Evolutionary conservation across 768 basidiomycete genomes (phyloP).

Genomic region (Mrakia hoshinonis): DNA sequence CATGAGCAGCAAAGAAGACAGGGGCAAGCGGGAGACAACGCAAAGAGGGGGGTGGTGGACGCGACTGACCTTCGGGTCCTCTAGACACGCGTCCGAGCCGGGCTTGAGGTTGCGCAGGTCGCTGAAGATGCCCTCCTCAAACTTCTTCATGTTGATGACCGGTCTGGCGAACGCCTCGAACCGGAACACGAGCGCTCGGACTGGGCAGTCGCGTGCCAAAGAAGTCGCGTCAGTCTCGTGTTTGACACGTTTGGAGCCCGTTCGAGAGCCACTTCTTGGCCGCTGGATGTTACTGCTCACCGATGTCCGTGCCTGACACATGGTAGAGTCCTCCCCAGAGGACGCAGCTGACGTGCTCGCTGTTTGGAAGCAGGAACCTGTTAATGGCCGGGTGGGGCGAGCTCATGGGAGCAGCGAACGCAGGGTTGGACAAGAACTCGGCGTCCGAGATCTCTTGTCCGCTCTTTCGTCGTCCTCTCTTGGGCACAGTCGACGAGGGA

Average conservation of each 20-base stretch:
- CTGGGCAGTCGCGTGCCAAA: conserved; percentile 38
- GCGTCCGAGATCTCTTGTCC: background rate
- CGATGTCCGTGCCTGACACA: conserved; percentile 91
- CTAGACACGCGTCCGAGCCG: conserved; percentile 79
- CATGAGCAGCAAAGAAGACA: background rate
- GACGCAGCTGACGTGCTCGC: conserved; percentile 79
- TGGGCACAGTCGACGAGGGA: background rate
- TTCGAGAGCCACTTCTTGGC: background rate
- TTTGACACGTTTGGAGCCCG: background rate
- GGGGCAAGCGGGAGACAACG: background rate
- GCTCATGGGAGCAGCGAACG: conserved; percentile 31
- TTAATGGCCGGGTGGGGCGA: conserved; percentile 64
- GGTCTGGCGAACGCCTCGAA: conserved; percentile 88
- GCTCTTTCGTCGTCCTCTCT: background rate
- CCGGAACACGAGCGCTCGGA: conserved; percentile 84
- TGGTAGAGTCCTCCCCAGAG: conserved; percentile 86
- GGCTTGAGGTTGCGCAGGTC: conserved; percentile 91
- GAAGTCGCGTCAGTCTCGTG: background rate
- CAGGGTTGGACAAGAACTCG: conserved; percentile 36
- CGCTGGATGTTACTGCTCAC: too few species aligned
- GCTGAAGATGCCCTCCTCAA: conserved; percentile 91
- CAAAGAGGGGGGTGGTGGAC: background rate
- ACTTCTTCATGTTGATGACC: conserved; percentile 88
- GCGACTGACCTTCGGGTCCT: conserved; percentile 83
- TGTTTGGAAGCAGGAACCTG: conserved; percentile 75